Conservation (phyloP, 352 stramenopile genomes). For the Globisporangium cederbergense region DNA sequence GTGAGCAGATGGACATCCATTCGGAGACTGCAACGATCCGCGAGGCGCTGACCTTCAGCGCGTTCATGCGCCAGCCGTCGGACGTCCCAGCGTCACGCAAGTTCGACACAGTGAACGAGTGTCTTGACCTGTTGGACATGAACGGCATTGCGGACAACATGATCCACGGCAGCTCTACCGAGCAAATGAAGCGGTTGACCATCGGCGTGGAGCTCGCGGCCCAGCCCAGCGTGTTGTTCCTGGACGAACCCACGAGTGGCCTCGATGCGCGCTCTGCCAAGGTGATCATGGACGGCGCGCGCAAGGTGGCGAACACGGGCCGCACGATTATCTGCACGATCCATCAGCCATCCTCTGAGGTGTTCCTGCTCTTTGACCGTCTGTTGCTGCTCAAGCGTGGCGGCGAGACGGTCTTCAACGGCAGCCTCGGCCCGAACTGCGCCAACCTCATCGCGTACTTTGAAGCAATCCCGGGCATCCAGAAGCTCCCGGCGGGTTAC, state of each 20-base stretch:
- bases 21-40: slow-evolving; percentile 85
- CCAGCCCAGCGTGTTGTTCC: slow-evolving; percentile 8
- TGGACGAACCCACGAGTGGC: slow-evolving; percentile 2
- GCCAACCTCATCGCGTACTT: slow-evolving; percentile 24
- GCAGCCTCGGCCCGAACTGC: slow-evolving; percentile 16
- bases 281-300: too few species aligned
- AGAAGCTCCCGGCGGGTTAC: slow-evolving; percentile 33
- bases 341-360: slow-evolving; percentile 21
- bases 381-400: slow-evolving; percentile 72
- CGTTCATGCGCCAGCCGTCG: slow-evolving; percentile 56
- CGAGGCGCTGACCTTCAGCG: slow-evolving; percentile 88
- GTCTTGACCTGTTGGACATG: slow-evolving; percentile 17
- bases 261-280: slow-evolving; percentile 1
- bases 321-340: too few species aligned
- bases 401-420: slow-evolving; percentile 47
- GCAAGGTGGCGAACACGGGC: too few species aligned
- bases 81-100: slow-evolving; percentile 12
- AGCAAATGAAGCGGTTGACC: slow-evolving; percentile 16
- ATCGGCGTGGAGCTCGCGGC: slow-evolving; percentile 7
- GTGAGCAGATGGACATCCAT: slow-evolving; percentile 26
- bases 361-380: slow-evolving; percentile 54
- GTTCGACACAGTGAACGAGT: slow-evolving; percentile 19
- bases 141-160: slow-evolving; percentile 20
- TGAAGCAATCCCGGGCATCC: slow-evolving; percentile 22
- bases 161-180: slow-evolving; percentile 15